Base-by-base conservation (phyloP, 1,284 basidiomycete genomes). In the Phlebopus sp. region DNA sequence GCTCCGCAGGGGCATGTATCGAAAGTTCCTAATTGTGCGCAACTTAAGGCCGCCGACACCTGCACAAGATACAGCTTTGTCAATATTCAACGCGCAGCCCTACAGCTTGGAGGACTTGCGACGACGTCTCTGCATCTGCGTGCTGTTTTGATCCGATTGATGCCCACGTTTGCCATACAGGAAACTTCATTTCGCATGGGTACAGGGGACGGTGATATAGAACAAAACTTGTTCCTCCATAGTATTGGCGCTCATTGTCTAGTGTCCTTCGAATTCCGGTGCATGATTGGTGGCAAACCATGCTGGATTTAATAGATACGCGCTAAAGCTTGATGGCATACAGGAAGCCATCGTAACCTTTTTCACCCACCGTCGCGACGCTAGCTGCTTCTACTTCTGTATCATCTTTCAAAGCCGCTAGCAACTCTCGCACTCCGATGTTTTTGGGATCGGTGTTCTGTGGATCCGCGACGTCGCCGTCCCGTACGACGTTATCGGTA, bases 291-390 rank as follows among this genome's bases (percentile, higher is more conserved):
- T 29, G 27, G 27, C 8, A 9, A 23, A 29, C 27, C 27, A 29
- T 29, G 8, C 4, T 9, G 27, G 21, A 5, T n/a, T n/a, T 29
- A 40, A 11, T 18, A 38, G 10, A 38, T 38, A 15, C 5, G 11
- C 5, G 19, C 21, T 42, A 67, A 37, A 64, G 42, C 35, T 64
- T 62, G 18, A 76, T 46, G 0, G 76, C 75, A 55, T 79, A 84
- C 43, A 81, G 55, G 62, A 82, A 82, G 0, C 81, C 81, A 56
- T 84, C 81, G 51, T 76, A 81, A 5, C 79, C 79, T 57, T 81
- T 84, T 57, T 79, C 78, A 17, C 81, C 80, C 2, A 78, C 79
- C 2, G 77, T 82, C 1, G 68, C 71, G n/a, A 84, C 74, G 0
- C 79, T 81, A 0, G 79, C 82, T 6, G 78, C 78, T 14, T 84